Percentiles rank a stretch among this genome's conserved stretches.
phyloP scores from a whole-genome alignment of 306 rosid genomes.

The Fagus crenata region DNA sequence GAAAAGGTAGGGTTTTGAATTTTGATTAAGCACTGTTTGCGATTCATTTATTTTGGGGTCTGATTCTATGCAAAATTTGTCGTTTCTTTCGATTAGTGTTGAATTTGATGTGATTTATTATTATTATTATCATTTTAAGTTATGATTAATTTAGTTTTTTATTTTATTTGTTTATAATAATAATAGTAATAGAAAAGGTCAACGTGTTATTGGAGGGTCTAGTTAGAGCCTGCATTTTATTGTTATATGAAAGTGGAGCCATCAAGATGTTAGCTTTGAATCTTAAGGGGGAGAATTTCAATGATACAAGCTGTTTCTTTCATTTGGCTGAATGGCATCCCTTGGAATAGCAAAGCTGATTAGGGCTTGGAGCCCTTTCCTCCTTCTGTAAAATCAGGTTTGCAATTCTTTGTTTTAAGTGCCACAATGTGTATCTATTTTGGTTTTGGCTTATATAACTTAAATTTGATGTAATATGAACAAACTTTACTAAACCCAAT shows the following conservation, averaged over 20 bases:
- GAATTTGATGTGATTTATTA: slow-evolving; percentile 24
- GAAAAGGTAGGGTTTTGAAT: slow-evolving; percentile 18
- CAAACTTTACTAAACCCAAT: no score
- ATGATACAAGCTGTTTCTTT: slow-evolving; percentile 48
- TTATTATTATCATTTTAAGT: not conserved
- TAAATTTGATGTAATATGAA: no score
- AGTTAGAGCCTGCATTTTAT: slow-evolving; percentile 52
- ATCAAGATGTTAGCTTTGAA: slow-evolving; percentile 68
- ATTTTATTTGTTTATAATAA: not conserved
- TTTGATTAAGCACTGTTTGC: not conserved
- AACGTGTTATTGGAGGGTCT: slow-evolving; percentile 60
- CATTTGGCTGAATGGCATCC: slow-evolving; percentile 99
- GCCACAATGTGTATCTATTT: not conserved
- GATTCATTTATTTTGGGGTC: slow-evolving; percentile 7
- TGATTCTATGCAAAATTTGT: slow-evolving; percentile 34
- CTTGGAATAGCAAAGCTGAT: slow-evolving; percentile 55
- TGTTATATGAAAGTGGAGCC: slow-evolving; percentile 65
- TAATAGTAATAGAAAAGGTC: slow-evolving; percentile 54
- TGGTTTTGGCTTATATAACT: not conserved
- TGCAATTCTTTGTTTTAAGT: slow-evolving; percentile 12
- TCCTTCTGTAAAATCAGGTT: slow-evolving; percentile 52
- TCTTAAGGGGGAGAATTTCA: slow-evolving; percentile 38
- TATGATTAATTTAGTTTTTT: not conserved
- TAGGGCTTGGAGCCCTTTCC: slow-evolving; percentile 66
- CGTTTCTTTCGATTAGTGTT: slow-evolving; percentile 16